Base-by-base conservation (phyloP, 345 rosid genomes). In the Eucalyptus lansdowneana region DNA sequence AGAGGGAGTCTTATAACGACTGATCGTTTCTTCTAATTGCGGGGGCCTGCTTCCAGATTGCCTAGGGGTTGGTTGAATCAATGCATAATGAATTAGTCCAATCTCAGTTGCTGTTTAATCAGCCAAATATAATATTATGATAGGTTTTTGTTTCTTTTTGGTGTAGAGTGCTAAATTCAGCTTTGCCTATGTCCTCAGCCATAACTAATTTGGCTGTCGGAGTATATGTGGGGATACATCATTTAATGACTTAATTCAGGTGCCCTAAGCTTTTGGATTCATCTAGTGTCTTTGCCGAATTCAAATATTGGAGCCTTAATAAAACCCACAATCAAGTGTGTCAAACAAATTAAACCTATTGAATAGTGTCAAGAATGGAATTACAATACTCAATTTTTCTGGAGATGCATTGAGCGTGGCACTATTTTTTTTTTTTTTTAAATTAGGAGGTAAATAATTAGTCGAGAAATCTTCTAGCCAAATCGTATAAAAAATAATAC, bases 251-350 rank as follows among this genome's bases (percentile, higher is more conserved):
- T 72, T 21, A 72, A 40, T 34, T 72, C 45, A 37, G 14, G 6
- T 72, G 81, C 81, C 81, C 27, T 72, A 37, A 3, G 81, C 81
- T 2, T 72, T 19, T 37, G 27, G 14, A 21, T 37, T 37, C 45
- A 76, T 37, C 1, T 76, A 6, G 0, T 6, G 5, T 5, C 27
- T 21, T 37, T 1, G 0, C 14, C 9, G 8, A 12, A 40, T 76
- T 76, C 83, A 11, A 19, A 37, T 2, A 40, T 0, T 19, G 1
- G 14, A 72, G 83, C 6, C 14, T 72, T 37, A 3, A 37, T 72
- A 37, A 19, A 37, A 11, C 4, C 47, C 14, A 37, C 5, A 6
- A 72, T 72, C 16, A 3, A 12, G 5, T 6, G 42, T 11, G 37
- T n/a, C 19, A 9, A 5, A 65, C 17, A n/a, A 65, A 65, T 7